These are phyloP conservation scores for Blumeriella jaapii DNA, from an alignment of 2,329 filamentous ascomycete species.

Conservation along the genomic window DNA sequence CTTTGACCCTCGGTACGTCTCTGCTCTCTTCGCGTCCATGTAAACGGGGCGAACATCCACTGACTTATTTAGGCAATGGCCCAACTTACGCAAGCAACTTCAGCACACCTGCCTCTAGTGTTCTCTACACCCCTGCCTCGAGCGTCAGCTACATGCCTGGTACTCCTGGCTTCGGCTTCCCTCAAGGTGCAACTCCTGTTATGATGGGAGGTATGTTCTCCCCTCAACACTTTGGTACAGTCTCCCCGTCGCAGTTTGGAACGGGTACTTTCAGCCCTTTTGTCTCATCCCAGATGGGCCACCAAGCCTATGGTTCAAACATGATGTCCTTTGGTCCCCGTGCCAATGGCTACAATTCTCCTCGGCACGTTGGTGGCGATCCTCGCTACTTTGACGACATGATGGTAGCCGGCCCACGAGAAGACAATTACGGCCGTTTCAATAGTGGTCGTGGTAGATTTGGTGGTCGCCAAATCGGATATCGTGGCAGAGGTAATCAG, in stretches of 20 bases:
- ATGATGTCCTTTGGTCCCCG: not conserved
- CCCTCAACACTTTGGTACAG: not conserved
- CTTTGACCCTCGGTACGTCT: slow-evolving; percentile 1
- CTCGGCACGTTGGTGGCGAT: not conserved
- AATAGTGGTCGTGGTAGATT: not conserved
- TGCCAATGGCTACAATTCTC: not conserved
- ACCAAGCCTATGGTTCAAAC: not conserved
- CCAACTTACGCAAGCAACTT: not conserved
- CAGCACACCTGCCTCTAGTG: not conserved
- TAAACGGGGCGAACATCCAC: no score
- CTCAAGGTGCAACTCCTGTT: not conserved
- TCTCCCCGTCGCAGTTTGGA: not conserved
- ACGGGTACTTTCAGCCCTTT: not conserved
- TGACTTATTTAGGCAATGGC: no score
- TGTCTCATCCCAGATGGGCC: not conserved
- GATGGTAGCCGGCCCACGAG: not conserved
- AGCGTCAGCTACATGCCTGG: not conserved
- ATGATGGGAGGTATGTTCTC: not conserved
- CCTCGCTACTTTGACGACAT: not conserved
- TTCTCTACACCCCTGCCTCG: not conserved
- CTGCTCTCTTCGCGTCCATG: no score
- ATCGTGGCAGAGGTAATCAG: slow-evolving; percentile 1
- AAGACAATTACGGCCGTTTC: not conserved
- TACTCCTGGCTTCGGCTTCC: slow-evolving; percentile 1
- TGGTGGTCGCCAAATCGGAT: slow-evolving; percentile 1